Conservation (phyloP, 2,329 filamentous ascomycete species). For the Penicillium sumatraense region DNA sequence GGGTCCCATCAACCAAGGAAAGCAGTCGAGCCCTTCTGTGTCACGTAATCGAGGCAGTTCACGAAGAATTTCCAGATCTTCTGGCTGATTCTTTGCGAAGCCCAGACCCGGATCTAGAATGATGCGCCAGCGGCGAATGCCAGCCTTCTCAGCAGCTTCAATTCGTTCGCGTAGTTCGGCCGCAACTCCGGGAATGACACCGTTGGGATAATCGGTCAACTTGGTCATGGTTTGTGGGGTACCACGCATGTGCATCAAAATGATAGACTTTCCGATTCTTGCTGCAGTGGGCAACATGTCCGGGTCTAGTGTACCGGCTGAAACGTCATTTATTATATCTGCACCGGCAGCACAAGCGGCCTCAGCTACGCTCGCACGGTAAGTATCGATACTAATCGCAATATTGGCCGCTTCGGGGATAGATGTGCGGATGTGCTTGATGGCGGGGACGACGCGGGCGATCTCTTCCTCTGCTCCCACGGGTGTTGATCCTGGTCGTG, state of each 20-base stretch:
- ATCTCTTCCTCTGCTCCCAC: conserved; percentile 76
- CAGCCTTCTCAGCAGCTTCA: conserved; percentile 75
- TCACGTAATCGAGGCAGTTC: conserved; percentile 65
- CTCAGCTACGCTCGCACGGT: conserved; percentile 80
- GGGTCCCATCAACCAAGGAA: conserved; percentile 88
- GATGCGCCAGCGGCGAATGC: conserved; percentile 90
- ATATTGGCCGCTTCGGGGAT: conserved; percentile 65
- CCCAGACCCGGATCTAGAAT: conserved; percentile 92
- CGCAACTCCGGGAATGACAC: conserved; percentile 68
- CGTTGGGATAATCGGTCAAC: conserved; percentile 70
- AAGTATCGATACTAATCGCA: conserved; percentile 91
- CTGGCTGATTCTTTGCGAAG: conserved; percentile 81
- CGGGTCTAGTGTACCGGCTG: conserved; percentile 76
- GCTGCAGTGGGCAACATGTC: conserved; percentile 84
- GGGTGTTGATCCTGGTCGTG: conserved; percentile 73
- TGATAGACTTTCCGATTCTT: conserved; percentile 74
- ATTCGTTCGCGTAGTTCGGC: conserved; percentile 73
- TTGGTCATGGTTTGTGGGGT: conserved; percentile 79
- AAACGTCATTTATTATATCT: conserved; percentile 94
- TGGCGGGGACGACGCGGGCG: conserved; percentile 76
- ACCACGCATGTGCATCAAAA: conserved; percentile 93
- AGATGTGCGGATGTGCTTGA: conserved; percentile 69
- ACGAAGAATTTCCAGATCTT: conserved; percentile 81
- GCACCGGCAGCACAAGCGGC: conserved; percentile 78
- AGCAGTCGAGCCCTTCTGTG: conserved; percentile 51